Evolutionary conservation across 2,329 filamentous ascomycete species (phyloP), one percentile per base, ranked within the genome.

Genomic region (Leptosphaerulina australis): DNA sequence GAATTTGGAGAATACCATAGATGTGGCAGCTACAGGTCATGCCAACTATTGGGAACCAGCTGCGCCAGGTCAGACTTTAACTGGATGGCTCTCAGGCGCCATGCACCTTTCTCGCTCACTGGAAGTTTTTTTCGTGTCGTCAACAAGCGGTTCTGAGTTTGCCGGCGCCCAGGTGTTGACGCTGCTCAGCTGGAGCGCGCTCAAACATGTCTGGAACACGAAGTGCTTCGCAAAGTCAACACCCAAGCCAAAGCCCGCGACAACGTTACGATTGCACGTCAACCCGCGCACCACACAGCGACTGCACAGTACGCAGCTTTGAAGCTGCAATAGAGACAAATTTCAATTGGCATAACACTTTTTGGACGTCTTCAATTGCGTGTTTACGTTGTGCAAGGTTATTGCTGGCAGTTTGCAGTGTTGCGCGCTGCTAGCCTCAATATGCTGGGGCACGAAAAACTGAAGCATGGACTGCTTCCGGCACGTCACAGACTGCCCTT

Each of bases 381-480:
- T 17, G 28, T 11, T 21, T 20, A 22, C 5, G 8, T 10, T 14
- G 20, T 31, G 31, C 11, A 30, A 12, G n/a, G 14, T 21, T 15
- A 5, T n/a, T n/a, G 25, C 14, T 33, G 0, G 21, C 38, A 18
- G 21, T 8, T 12, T 35, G 29, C 15, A 15, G 17, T 50, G 41
- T 46, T 37, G 36, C 20, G 29, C 44, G 44, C 47, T 39, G 47
- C 22, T 33, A 57, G 57, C 55, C 55, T 63, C 62, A 59, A 29
- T n/a, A 4, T 48, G 47, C 46, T 55, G 55, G 62, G 59, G 58
- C 56, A 45, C 40, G 37, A 48, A 60, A 56, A 62, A 64, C 67
- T 73, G 70, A 73, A 69, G 70, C 70, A 72, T 53, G 50, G 60
- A 62, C 46, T 64, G 70, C 60, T 59, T 70, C 68, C 62, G 64